Evolutionary conservation across 164 flowering plant genomes (phyloP).

Genomic region (Amborella trichopoda): DNA sequence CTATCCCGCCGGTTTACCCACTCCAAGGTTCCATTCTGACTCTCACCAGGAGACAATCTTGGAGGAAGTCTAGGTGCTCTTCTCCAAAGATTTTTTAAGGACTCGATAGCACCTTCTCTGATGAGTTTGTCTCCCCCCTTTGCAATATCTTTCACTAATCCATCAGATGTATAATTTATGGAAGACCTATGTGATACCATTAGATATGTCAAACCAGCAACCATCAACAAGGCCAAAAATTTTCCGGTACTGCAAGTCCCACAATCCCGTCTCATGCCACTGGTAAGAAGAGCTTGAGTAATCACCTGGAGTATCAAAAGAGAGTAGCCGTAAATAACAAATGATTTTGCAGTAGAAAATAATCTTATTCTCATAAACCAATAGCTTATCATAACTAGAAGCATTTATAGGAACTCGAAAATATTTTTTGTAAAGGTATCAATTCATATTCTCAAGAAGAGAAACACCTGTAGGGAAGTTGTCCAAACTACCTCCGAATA

Average conservation of each 20-base stretch:
- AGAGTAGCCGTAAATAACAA: background rate
- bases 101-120: constrained; percentile 16
- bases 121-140: constrained; percentile 14
- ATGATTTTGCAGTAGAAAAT: background rate
- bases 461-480: background rate
- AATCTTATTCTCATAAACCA: background rate
- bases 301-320: constrained; percentile 38
- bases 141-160: constrained; percentile 15
- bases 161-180: constrained; percentile 15
- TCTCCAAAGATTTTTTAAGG: constrained; percentile 44
- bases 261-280: constrained; percentile 47
- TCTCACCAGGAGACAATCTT: constrained; percentile 38
- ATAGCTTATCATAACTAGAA: background rate
- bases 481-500: background rate
- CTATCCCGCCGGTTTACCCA: constrained; percentile 58
- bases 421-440: no score
- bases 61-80: constrained; percentile 91
- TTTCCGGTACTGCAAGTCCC: constrained; percentile 75
- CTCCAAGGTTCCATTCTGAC: constrained; percentile 13
- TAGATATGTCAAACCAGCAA: constrained; percentile 59
- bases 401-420: background rate
- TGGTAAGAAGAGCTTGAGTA: constrained; percentile 33
- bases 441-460: background rate
- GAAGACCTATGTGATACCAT: constrained; percentile 35
- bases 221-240: constrained; percentile 50